phyloP scores from a whole-genome alignment of 2,329 filamentous ascomycete genomes.

The Apiospora phragmitis region DNA sequence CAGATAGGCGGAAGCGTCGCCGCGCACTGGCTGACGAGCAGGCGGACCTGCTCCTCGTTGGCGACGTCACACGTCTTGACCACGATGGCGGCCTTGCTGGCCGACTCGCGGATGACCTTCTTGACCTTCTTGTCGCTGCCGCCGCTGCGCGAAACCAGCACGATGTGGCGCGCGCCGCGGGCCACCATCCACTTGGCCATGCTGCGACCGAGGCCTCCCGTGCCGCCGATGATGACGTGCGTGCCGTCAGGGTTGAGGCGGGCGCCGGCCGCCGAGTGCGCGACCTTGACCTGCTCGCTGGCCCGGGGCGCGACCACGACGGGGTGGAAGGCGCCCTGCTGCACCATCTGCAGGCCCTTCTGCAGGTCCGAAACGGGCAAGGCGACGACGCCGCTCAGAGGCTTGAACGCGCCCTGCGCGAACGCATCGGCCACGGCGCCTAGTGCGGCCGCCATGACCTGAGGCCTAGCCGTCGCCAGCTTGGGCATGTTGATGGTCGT shows the following conservation, averaged over 20 bases:
- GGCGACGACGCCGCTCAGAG: constrained; percentile 34
- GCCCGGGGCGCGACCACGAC: neutral
- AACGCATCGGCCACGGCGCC: constrained; percentile 27
- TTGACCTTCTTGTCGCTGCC: neutral
- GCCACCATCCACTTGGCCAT: constrained; percentile 50
- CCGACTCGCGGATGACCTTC: neutral
- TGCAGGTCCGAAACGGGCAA: constrained; percentile 35
- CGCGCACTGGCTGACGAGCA: constrained; percentile 37
- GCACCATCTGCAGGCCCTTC: constrained; percentile 44
- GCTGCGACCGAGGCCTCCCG: constrained; percentile 50
- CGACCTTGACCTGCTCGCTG: constrained; percentile 32
- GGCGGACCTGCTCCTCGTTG: constrained; percentile 23
- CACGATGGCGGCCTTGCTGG: constrained; percentile 22
- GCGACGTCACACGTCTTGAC: constrained; percentile 31
- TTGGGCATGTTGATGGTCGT: constrained; percentile 46
- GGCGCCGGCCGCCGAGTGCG: constrained; percentile 15
- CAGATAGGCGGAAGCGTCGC: constrained; percentile 49
- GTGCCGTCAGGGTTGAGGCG: constrained; percentile 42
- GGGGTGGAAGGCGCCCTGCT: constrained; percentile 36
- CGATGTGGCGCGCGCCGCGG: constrained; percentile 47
- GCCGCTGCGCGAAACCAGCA: constrained; percentile 44
- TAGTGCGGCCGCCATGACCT: constrained; percentile 25
- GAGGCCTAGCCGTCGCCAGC: constrained; percentile 34
- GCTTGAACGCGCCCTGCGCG: constrained; percentile 25
- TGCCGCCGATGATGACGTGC: constrained; percentile 53